Conservation (phyloP, 2,329 filamentous ascomycete genomes). For the Fusarium nelsonii region DNA sequence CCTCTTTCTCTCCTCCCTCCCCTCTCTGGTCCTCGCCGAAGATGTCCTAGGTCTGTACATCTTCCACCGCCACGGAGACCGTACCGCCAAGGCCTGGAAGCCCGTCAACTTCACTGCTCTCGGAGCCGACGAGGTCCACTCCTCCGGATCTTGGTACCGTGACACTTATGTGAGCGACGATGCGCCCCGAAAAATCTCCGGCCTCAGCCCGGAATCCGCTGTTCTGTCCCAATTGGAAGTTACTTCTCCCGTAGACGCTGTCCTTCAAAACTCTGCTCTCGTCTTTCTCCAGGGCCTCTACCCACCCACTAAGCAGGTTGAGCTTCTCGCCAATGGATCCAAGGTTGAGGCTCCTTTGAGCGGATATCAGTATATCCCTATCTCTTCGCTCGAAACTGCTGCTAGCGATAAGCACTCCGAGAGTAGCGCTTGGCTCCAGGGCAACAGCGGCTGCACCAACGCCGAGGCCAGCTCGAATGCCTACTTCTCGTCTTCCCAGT, state of each 20-base stretch:
- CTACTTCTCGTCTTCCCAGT: slow-evolving; percentile 64
- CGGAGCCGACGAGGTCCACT: slow-evolving; percentile 80
- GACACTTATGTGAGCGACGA: slow-evolving; percentile 76
- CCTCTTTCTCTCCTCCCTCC: slow-evolving; percentile 53
- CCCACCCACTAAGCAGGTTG: slow-evolving; percentile 74
- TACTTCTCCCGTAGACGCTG: slow-evolving; percentile 78
- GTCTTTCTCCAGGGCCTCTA: slow-evolving; percentile 90
- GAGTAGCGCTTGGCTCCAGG: slow-evolving; percentile 70
- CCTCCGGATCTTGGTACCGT: slow-evolving; percentile 80
- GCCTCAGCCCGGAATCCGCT: slow-evolving; percentile 75
- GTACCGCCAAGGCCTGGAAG: slow-evolving; percentile 80
- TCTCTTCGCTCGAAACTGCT: slow-evolving; percentile 70
- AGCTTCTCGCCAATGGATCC: slow-evolving; percentile 79
- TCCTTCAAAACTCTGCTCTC: slow-evolving; percentile 83
- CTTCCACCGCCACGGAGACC: slow-evolving; percentile 91
- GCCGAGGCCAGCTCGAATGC: slow-evolving; percentile 67
- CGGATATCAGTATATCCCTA: slow-evolving; percentile 87
- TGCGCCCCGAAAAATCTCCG: slow-evolving; percentile 71
- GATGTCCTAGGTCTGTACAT: slow-evolving; percentile 85
- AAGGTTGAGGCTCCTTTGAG: slow-evolving; percentile 75
- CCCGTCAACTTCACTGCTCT: slow-evolving; percentile 82
- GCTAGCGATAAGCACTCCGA: slow-evolving; percentile 68
- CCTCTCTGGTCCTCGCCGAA: slow-evolving; percentile 63
- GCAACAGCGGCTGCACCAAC: slow-evolving; percentile 67
- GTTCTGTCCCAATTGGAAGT: slow-evolving; percentile 77